Base-by-base conservation (phyloP, 2,329 filamentous ascomycete species). In the Neophaeococcomyces mojaviensis region DNA sequence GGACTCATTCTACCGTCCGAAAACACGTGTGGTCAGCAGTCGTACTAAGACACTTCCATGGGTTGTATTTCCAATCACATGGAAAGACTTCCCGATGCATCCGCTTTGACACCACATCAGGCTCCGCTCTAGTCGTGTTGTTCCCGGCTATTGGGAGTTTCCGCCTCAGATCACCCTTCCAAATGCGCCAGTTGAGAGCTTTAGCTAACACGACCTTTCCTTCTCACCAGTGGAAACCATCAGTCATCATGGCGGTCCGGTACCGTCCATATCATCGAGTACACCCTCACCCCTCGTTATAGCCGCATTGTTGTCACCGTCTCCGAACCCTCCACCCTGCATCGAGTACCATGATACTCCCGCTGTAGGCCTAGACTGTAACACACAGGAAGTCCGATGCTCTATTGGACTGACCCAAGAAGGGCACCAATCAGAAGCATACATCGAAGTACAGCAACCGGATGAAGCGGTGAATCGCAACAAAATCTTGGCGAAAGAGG, bases 231-330 rank as follows among this genome's bases (percentile, higher is more conserved):
- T 48, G 28, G 39, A 16, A 24, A 41, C 39, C 37, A 42, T 22
- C 38, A 20, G 35, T 22, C 39, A 46, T 40, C 47, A 58, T 59
- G 57, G 57, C 54, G 53, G 49, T 51, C 56, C 54, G 49, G 43
- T 50, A 53, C 54, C 52, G 54, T 50, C 54, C 26, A 33, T 48
- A 33, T 44, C 48, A 42, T 41, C 43, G 4, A 26, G 37, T 36
- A 6, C 7, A 12, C 16, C 56, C 55, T 53, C 55, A 50, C 42
- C 50, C 35, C 34, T 42, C 36, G 12, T 38, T 34, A 28, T 35
- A 34, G 40, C 44, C 44, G 37, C 44, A 44, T 41, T 16, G 44
- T 28, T 28, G 36, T 16, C 24, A 32, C 18, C 46, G 22, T 26
- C 31, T 41, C 20, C 19, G 38, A 52, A 24, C 30, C n/a, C 43